Conservation (phyloP, 2,329 filamentous ascomycete species). For the Blastomyces parvus region DNA sequence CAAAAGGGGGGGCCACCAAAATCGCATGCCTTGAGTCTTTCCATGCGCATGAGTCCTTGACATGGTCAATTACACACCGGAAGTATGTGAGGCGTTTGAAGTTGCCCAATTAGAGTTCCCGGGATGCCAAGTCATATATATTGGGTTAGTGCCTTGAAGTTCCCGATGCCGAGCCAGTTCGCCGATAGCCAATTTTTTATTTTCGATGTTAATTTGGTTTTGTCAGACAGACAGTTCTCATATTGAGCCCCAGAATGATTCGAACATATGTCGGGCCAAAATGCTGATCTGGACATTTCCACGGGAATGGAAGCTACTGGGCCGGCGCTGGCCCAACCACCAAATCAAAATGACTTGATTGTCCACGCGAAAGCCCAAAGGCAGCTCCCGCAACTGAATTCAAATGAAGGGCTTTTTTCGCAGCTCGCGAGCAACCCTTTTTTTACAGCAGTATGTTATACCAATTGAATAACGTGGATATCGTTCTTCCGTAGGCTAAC, state of each 20-base stretch:
- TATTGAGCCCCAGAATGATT: constrained; percentile 3
- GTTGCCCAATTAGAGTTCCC: not conserved
- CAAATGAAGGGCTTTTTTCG: constrained; percentile 35
- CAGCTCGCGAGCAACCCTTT: constrained; percentile 42
- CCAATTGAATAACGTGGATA: not conserved
- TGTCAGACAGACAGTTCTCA: not conserved
- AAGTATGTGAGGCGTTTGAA: not conserved
- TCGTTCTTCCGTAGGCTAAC: constrained; percentile 6
- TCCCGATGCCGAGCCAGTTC: not conserved
- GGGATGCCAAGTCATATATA: not conserved
- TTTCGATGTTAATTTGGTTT: not conserved
- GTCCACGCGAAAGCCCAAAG: constrained; percentile 27
- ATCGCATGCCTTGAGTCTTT: too few species aligned
- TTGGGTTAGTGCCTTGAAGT: not conserved
- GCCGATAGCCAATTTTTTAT: not conserved
- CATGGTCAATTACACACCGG: not conserved
- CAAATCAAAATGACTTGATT: constrained; percentile 29
- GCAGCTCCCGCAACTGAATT: constrained; percentile 23
- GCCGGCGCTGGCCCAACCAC: constrained; percentile 21
- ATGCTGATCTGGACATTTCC: constrained; percentile 13
- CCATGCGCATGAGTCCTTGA: not conserved
- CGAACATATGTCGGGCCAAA: constrained; percentile 11
- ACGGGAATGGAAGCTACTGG: constrained; percentile 33
- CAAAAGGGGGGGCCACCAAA: too few species aligned
- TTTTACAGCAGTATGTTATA: constrained; percentile 38